phyloP scores from a whole-genome alignment of 306 rosid genomes.

The Comarum palustre region DNA sequence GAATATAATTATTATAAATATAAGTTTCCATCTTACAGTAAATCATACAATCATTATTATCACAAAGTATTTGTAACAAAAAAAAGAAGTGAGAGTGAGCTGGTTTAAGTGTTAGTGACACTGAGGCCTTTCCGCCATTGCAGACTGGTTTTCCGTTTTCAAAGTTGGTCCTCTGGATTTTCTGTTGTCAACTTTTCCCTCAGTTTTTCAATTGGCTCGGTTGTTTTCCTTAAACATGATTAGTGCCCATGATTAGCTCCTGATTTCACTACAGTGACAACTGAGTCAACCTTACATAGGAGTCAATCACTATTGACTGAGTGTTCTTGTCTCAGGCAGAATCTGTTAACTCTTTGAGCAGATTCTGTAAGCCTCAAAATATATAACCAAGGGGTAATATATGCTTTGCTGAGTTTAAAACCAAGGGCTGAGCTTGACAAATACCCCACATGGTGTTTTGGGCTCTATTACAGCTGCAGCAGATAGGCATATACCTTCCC shows the following conservation, averaged over 20 bases:
- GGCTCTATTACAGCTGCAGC: slow-evolving; percentile 53
- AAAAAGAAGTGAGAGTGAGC: slow-evolving; percentile 10
- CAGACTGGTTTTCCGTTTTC: neutral
- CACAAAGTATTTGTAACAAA: no score
- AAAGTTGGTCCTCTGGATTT: neutral
- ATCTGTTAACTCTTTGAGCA: neutral
- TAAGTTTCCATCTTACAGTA: slow-evolving; percentile 18
- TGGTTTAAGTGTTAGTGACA: neutral
- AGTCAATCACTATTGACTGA: neutral
- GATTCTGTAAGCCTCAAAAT: slow-evolving; percentile 8
- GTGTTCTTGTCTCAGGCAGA: neutral
- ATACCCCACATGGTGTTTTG: slow-evolving; percentile 51
- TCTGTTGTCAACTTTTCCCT: neutral
- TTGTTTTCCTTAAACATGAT: neutral
- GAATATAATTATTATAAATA: neutral
- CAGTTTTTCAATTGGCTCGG: neutral
- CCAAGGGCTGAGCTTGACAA: slow-evolving; percentile 24
- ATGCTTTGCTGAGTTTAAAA: slow-evolving; percentile 18
- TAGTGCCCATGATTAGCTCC: neutral
- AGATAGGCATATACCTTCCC: slow-evolving; percentile 65
- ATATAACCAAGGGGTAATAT: slow-evolving; percentile 12
- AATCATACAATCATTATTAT: neutral
- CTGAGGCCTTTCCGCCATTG: neutral
- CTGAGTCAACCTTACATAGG: neutral
- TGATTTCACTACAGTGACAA: slow-evolving; percentile 1